Conservation (phyloP, 371 early-diverging fungal species). For the Basidiobolus meristosporus region DNA sequence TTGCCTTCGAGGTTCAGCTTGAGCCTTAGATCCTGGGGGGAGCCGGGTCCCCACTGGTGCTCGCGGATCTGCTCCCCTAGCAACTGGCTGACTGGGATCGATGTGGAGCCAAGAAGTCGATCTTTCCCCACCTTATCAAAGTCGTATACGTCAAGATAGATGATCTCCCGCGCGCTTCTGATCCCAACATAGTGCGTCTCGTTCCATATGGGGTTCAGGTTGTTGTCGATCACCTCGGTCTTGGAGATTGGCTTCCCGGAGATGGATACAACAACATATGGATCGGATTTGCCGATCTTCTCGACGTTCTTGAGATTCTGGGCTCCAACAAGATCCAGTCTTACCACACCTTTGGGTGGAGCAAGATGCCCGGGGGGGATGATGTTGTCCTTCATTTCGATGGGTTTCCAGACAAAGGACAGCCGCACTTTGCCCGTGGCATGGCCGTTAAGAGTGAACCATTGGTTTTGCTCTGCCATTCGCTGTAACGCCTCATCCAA, state of each 20-base stretch:
- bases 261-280: conserved; percentile 1
- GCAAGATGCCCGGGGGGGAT: conserved; percentile 2
- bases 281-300: conserved; percentile 8
- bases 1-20: no score
- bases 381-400: conserved; percentile 15
- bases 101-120: conserved; percentile 34
- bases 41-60: no score
- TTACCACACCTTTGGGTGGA: conserved; percentile 69
- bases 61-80: no score
- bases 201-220: conserved; percentile 75
- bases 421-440: conserved; percentile 12
- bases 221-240: conserved; percentile 47
- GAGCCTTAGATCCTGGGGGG: no score
- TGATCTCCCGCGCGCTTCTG: conserved; percentile 34
- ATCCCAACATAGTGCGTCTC: conserved; percentile 60
- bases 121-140: conserved; percentile 39
- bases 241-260: conserved; percentile 5
- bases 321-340: conserved; percentile 50
- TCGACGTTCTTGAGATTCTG: conserved; percentile 56
- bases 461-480: conserved; percentile 15
- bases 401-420: conserved; percentile 26
- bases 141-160: conserved; percentile 63
- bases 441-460: conserved; percentile 11
- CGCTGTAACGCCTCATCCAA: conserved; percentile 14
- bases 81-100: conserved; percentile 15